Percentiles rank a stretch among this genome's conserved stretches.
These are phyloP conservation scores for Clathrus columnatus DNA, from an alignment of 768 basidiomycete genomes.

Conservation along the genomic window DNA sequence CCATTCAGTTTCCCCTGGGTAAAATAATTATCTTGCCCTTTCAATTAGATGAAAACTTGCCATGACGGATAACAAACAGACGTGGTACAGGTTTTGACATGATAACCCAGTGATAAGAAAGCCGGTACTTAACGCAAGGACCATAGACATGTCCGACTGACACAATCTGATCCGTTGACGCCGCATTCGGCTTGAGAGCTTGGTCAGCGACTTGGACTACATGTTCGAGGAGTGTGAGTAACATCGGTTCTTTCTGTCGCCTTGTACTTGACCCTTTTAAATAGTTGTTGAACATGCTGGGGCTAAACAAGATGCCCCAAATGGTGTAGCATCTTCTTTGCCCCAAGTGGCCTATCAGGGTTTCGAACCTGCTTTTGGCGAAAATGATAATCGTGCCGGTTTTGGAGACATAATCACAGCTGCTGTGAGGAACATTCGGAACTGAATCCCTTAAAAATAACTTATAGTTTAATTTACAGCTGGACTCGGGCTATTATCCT, in stretches of 20 bases:
- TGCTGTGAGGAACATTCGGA: constrained; percentile 16
- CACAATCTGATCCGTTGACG: too few species aligned
- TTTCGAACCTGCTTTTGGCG: constrained; percentile 64
- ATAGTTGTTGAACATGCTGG: constrained; percentile 83
- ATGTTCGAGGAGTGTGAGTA: constrained; percentile 37
- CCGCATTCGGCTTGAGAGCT: too few species aligned
- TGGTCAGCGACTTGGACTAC: background rate
- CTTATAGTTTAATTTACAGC: constrained; percentile 17
- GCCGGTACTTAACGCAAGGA: background rate
- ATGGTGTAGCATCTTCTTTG: constrained; percentile 29
- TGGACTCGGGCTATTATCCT: constrained; percentile 29
- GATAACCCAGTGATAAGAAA: background rate
- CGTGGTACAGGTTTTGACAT: constrained; percentile 54
- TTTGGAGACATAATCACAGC: constrained; percentile 26
- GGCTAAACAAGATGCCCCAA: constrained; percentile 34
- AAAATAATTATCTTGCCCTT: background rate
- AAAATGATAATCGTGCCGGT: constrained; percentile 40
- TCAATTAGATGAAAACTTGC: constrained; percentile 25
- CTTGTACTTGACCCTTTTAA: background rate
- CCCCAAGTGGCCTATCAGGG: constrained; percentile 76
- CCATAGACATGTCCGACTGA: background rate
- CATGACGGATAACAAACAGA: constrained; percentile 74
- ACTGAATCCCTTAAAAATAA: too few species aligned
- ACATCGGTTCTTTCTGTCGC: background rate
- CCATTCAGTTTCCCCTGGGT: constrained; percentile 88